phyloP scores from a whole-genome alignment of 2,329 filamentous ascomycete species.

The Aspergillus neoniger region DNA sequence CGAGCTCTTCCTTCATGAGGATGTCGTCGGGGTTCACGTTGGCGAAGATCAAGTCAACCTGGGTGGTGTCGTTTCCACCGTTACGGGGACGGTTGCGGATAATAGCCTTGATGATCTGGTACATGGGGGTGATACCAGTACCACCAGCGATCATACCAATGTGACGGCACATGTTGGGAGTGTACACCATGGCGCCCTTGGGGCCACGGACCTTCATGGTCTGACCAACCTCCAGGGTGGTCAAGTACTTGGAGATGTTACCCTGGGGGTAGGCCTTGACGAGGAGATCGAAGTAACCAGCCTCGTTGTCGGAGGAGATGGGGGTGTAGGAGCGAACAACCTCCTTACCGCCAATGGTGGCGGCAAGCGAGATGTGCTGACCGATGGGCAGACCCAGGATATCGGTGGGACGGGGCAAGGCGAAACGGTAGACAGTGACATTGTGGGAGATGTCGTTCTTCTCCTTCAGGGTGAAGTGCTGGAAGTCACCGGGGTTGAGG shows the following conservation, averaged over 20 bases:
- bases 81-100: conserved; percentile 69
- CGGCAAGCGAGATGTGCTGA: conserved; percentile 96
- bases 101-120: conserved; percentile 91
- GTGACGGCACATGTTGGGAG: conserved; percentile 91
- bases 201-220: conserved; percentile 88
- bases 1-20: conserved; percentile 87
- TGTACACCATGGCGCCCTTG: conserved; percentile 98
- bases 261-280: conserved; percentile 98
- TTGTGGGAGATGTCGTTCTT: conserved; percentile 98
- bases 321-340: conserved; percentile 91
- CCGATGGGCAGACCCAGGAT: conserved; percentile 97
- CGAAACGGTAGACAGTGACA: conserved; percentile 97
- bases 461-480: conserved; percentile 88
- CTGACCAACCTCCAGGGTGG: conserved; percentile 77
- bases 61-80: conserved; percentile 75
- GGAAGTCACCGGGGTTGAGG: conserved; percentile 83
- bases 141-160: conserved; percentile 98
- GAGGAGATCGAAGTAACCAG: conserved; percentile 91
- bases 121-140: conserved; percentile 97
- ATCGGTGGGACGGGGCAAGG: conserved; percentile 71
- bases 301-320: conserved; percentile 83
- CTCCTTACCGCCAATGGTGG: conserved; percentile 79
- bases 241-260: conserved; percentile 95
- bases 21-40: conserved; percentile 95
- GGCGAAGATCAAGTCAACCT: conserved; percentile 94